These are phyloP conservation scores for Thozetella sp. DNA, from an alignment of 495 filamentous ascomycete species.

Conservation along the genomic window DNA sequence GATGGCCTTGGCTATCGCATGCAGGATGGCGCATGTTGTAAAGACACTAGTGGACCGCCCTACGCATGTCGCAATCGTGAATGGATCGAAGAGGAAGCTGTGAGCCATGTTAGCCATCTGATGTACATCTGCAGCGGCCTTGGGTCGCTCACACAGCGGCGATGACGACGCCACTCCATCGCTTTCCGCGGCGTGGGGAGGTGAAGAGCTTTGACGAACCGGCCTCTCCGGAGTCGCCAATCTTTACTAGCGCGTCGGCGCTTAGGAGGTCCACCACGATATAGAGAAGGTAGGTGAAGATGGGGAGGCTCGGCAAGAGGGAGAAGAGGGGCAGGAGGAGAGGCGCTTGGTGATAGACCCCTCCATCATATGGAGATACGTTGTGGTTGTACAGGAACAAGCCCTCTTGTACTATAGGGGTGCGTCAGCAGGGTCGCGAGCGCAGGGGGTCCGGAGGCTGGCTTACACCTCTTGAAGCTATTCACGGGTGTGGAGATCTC, in stretches of 20 bases:
- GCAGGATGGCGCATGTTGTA: slow-evolving; percentile 84
- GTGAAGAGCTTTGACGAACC: slow-evolving; percentile 70
- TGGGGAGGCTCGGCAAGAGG: slow-evolving; percentile 61
- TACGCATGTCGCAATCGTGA: slow-evolving; percentile 89
- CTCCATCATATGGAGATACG: slow-evolving; percentile 96
- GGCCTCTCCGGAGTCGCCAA: slow-evolving; percentile 82
- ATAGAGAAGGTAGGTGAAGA: slow-evolving; percentile 80
- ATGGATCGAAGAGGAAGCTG: slow-evolving; percentile 92
- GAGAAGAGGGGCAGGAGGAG: slow-evolving; percentile 90
- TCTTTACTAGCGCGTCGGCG: slow-evolving; percentile 78
- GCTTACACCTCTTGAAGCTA: slow-evolving; percentile 94
- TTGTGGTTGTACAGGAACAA: slow-evolving; percentile 94
- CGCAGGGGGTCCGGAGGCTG: background rate
- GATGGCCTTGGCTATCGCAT: slow-evolving; percentile 83
- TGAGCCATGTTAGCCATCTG: slow-evolving; percentile 7
- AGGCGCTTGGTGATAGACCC: slow-evolving; percentile 97
- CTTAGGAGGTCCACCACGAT: slow-evolving; percentile 80
- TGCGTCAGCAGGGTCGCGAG: background rate
- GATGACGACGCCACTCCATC: slow-evolving; percentile 75
- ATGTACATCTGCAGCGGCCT: background rate
- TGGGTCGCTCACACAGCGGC: slow-evolving; percentile 70
- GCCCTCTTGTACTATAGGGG: slow-evolving; percentile 83
- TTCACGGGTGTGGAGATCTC: slow-evolving; percentile 96
- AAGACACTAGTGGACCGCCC: slow-evolving; percentile 92
- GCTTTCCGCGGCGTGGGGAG: slow-evolving; percentile 75